These are phyloP conservation scores for Datura wrightii DNA, from an alignment of 257 asterid genomes.

Conservation along the genomic window DNA sequence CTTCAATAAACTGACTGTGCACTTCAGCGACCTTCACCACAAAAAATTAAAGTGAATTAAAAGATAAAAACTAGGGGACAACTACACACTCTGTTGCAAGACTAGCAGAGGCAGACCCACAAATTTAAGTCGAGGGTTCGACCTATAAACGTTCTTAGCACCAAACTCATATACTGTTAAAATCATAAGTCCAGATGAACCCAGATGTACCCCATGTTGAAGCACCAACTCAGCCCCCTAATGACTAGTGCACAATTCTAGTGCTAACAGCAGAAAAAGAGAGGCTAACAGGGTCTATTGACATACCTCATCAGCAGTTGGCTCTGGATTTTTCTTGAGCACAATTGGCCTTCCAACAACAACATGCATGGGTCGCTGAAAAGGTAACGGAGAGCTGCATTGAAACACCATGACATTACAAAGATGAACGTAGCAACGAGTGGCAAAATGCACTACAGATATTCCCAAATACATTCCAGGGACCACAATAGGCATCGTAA, in stretches of 20 bases:
- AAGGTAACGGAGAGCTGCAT: slow-evolving; percentile 85
- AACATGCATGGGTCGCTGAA: slow-evolving; percentile 80
- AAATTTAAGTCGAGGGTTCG: too few relatives aligned
- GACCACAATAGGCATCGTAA: background rate
- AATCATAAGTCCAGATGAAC: too few relatives aligned
- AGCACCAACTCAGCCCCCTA: too few relatives aligned
- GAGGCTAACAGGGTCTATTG: background rate
- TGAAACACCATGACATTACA: background rate
- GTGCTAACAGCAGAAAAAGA: background rate
- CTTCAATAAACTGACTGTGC: slow-evolving; percentile 66
- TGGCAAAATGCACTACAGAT: background rate
- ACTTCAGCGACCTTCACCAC: slow-evolving; percentile 62
- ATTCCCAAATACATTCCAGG: background rate
- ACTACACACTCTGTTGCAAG: background rate
- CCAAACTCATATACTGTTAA: too few relatives aligned
- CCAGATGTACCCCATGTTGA: too few relatives aligned
- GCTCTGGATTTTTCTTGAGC: slow-evolving; percentile 68
- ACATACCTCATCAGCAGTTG: slow-evolving; percentile 80
- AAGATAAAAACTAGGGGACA: background rate
- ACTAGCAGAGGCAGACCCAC: background rate
- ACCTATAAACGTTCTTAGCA: too few relatives aligned
- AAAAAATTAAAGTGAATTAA: background rate
- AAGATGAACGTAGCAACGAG: background rate
- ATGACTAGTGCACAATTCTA: background rate
- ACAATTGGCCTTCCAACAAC: slow-evolving; percentile 90